These are phyloP conservation scores for Mycena latifolia DNA, from an alignment of 768 basidiomycete species.

Conservation along the genomic window DNA sequence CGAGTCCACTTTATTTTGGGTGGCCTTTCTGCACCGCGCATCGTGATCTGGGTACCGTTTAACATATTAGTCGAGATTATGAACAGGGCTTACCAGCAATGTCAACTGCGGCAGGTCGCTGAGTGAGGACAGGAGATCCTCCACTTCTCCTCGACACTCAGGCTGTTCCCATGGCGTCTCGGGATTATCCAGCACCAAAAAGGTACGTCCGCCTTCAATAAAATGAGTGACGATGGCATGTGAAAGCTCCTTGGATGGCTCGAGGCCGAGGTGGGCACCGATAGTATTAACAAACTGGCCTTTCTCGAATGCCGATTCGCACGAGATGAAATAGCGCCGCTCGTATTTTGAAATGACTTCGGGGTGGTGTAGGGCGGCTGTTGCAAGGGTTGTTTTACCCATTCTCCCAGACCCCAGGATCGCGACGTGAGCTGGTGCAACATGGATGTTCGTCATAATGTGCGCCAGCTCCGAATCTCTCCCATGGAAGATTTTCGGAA, in stretches of 20 bases:
- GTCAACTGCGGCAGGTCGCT: slow-evolving; percentile 12
- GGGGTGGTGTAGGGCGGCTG: slow-evolving; percentile 5
- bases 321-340: slow-evolving; percentile 23
- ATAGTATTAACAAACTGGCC: slow-evolving; percentile 2
- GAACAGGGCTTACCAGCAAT: slow-evolving; percentile 13
- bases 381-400: slow-evolving; percentile 21
- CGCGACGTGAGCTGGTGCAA: not conserved
- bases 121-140: slow-evolving; percentile 18
- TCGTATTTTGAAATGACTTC: slow-evolving; percentile 4
- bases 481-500: slow-evolving; percentile 18
- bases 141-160: slow-evolving; percentile 18
- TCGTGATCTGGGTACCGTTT: slow-evolving; percentile 15
- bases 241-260: not conserved
- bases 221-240: slow-evolving; percentile 9
- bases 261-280: slow-evolving; percentile 8
- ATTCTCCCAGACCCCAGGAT: slow-evolving; percentile 19
- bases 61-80: not conserved
- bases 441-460: not conserved
- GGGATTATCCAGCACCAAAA: slow-evolving; percentile 30
- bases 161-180: slow-evolving; percentile 27
- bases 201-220: not conserved
- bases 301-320: slow-evolving; percentile 11
- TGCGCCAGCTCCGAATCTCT: slow-evolving; percentile 7
- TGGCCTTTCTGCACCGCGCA: slow-evolving; percentile 29
- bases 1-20: slow-evolving; percentile 22